Conservation (phyloP, 192 early-diverging fungal genomes). For the Rhizophagus prolifer region DNA sequence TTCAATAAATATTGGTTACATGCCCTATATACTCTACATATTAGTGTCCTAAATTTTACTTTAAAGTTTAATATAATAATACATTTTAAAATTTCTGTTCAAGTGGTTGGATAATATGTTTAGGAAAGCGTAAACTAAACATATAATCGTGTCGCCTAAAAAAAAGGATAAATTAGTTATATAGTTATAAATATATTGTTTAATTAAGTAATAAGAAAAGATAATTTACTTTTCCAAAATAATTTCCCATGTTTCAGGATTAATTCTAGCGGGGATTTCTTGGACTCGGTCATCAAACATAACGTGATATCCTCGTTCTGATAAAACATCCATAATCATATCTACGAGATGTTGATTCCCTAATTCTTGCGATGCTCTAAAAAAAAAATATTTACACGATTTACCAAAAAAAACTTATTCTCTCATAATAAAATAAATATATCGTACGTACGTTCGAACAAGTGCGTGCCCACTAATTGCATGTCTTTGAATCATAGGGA, state of each 20-base stretch:
- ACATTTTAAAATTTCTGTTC: constrained; percentile 55
- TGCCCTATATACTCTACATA: not conserved
- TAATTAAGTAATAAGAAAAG: no score
- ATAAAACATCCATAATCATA: constrained; percentile 57
- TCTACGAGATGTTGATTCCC: constrained; percentile 48
- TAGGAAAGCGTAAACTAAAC: constrained; percentile 55
- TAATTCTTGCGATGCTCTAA: constrained; percentile 45
- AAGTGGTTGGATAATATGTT: constrained; percentile 58
- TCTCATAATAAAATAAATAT: not conserved
- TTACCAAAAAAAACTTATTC: no score
- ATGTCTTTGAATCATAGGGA: constrained; percentile 50
- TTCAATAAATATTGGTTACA: not conserved
- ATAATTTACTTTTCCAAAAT: constrained; percentile 45
- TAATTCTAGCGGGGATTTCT: constrained; percentile 48
- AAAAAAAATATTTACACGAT: not conserved
- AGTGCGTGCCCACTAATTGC: constrained; percentile 58
- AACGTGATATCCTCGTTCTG: constrained; percentile 58
- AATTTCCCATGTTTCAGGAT: constrained; percentile 50
- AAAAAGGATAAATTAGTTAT: not conserved
- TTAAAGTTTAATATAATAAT: not conserved
- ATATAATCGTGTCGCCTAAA: constrained; percentile 39
- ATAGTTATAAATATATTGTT: not conserved
- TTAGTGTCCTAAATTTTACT: not conserved
- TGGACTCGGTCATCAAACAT: constrained; percentile 52
- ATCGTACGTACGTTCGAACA: constrained; percentile 48